A percentile compares a stretch with the other conserved stretches of the same genome.
phyloP scores from a whole-genome alignment of 164 flowering plant genomes.

The Annona squamosa region DNA sequence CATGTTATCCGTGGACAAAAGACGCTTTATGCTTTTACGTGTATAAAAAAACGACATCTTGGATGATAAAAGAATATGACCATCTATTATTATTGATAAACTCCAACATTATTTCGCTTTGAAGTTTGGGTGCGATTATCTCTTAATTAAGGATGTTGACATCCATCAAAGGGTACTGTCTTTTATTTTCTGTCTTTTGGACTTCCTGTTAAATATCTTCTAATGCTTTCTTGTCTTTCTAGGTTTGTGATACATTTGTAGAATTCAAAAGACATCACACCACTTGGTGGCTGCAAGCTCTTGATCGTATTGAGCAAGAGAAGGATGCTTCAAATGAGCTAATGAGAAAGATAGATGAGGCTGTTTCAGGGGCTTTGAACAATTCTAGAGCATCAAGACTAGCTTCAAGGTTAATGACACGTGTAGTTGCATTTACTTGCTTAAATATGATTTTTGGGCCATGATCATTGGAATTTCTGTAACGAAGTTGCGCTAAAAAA shows the following conservation, averaged over 20 bases:
- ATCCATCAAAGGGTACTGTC: neutral
- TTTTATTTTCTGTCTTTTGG: neutral
- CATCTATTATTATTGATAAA: too few species aligned
- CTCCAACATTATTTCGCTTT: neutral
- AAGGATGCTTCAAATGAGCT: slow-evolving; percentile 45
- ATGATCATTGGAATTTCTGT: too few species aligned
- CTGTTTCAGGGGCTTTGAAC: slow-evolving; percentile 42
- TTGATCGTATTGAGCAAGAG: slow-evolving; percentile 48
- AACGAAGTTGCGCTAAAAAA: too few species aligned
- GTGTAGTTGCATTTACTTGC: neutral
- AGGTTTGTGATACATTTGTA: slow-evolving; percentile 47
- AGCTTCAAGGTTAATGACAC: slow-evolving; percentile 44
- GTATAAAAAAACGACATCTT: too few species aligned
- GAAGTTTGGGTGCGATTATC: neutral
- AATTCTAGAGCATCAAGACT: slow-evolving; percentile 43
- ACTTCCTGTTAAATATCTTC: neutral
- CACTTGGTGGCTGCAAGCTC: slow-evolving; percentile 84
- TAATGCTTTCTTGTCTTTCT: slow-evolving; percentile 15
- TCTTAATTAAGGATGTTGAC: neutral
- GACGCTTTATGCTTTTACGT: too few species aligned
- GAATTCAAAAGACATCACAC: slow-evolving; percentile 30
- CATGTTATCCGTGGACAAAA: too few species aligned
- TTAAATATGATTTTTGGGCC: too few species aligned
- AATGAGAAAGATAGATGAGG: slow-evolving; percentile 61
- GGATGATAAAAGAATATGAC: too few species aligned